Evolutionary conservation across 495 filamentous ascomycete species (phyloP).

Genomic region (Penicillium angulare): DNA sequence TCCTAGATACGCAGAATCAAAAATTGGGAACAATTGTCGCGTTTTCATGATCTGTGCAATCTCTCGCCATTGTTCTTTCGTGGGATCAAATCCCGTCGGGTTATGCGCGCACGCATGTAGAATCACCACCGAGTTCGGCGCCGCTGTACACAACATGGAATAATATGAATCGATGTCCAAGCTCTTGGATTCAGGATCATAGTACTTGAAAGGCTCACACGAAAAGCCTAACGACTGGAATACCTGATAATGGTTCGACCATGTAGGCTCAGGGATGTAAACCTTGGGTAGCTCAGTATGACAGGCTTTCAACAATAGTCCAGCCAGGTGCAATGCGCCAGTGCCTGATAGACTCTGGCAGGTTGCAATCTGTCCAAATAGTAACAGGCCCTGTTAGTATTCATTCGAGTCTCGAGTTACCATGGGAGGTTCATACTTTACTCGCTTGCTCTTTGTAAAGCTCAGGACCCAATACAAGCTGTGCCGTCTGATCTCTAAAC

Average conservation of each 20-base stretch:
- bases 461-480: slow-evolving; percentile 21
- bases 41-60: slow-evolving; percentile 33
- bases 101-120: slow-evolving; percentile 50
- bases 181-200: slow-evolving; percentile 13
- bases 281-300: slow-evolving; percentile 20
- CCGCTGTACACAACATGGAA: slow-evolving; percentile 13
- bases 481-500: slow-evolving; percentile 24
- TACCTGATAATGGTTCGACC: slow-evolving; percentile 41
- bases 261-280: slow-evolving; percentile 34
- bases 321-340: slow-evolving; percentile 78
- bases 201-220: slow-evolving; percentile 26
- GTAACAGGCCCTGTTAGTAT: no score
- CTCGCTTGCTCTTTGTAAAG: slow-evolving; percentile 6
- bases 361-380: slow-evolving; percentile 17
- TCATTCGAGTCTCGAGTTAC: no score
- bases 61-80: slow-evolving; percentile 38
- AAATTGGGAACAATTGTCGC: slow-evolving; percentile 36
- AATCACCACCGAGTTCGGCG: slow-evolving; percentile 32
- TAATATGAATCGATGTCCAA: slow-evolving; percentile 24
- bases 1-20: slow-evolving; percentile 47
- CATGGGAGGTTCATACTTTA: slow-evolving; percentile 5
- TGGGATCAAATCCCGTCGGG: slow-evolving; percentile 45
- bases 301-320: slow-evolving; percentile 61
- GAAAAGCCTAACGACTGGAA: slow-evolving; percentile 33
- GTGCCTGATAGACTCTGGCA: slow-evolving; percentile 81